Evolutionary conservation across 2,329 filamentous ascomycete species (phyloP), one percentile per base, ranked within the genome.

Genomic region (Alternaria tenuissima): DNA sequence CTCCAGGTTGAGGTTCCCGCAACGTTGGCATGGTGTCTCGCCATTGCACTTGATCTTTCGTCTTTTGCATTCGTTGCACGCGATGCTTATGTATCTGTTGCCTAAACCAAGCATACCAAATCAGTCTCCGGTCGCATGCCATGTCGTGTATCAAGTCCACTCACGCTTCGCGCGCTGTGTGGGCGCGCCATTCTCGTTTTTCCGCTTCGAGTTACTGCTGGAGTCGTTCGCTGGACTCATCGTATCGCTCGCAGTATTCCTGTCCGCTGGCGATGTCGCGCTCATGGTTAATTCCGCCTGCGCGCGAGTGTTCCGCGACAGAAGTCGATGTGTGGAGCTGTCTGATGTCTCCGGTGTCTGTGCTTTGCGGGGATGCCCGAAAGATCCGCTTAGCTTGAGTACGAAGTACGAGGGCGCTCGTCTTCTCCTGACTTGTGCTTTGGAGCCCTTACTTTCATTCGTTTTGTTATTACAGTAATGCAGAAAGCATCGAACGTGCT

Each of bases 21-120:
- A 90, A 65, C 88, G 82, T 70, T 88, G 86, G 70, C 88, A 90
- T 12, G 87, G 87, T 14, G 83, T 84, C 73, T 89, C 84, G 42
- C 88, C 88, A 77, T 89, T 89, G 79, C 88, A 89, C 65, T 89
- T 89, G 75, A 90, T 89, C 79, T 90, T 89, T 57, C 88, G 83
- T 49, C 87, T 80, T 75, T 89, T 88, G 79, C 87, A 88, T 70
- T 89, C 86, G 74, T 89, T 88, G 72, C 87, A 89, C 52, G 87
- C 87, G 67, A 89, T 88, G 28, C 87, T 88, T 66, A 89, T 89
- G 76, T 89, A 89, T 66, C 87, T 84, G 79, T 59, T 59, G 46
- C 46, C 46, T 49, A 11, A n/a, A 18, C 22, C 14, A 9, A 4
- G 20, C 36, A 38, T 16, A 11, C 9, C 9, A 16, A 38, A 20